Evolutionary conservation across 148 eudicot species (phyloP).

Genomic region (Vaccinium vitisidaea): DNA sequence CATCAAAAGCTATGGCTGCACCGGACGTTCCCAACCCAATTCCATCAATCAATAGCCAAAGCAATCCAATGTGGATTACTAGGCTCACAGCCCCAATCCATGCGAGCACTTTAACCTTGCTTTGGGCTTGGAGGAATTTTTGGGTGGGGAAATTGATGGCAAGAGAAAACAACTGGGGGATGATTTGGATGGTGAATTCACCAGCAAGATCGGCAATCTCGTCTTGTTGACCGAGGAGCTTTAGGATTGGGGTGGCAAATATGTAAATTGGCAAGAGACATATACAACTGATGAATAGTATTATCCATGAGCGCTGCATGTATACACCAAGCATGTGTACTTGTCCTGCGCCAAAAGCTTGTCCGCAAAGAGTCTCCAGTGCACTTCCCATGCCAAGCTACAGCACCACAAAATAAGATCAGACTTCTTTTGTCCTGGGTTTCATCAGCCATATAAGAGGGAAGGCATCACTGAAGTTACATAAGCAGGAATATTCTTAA

Average conservation of each 20-base stretch:
- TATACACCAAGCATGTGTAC: constrained; percentile 64
- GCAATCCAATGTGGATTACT: constrained; percentile 31
- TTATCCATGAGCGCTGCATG: constrained; percentile 80
- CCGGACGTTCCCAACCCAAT: constrained; percentile 63
- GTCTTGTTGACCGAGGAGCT: constrained; percentile 60
- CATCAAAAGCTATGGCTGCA: constrained; percentile 61
- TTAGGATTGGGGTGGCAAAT: constrained; percentile 57
- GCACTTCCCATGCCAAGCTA: constrained; percentile 97
- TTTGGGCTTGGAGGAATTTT: constrained; percentile 78
- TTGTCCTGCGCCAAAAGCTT: constrained; percentile 85
- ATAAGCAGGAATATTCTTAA: not conserved
- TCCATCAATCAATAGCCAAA: constrained; percentile 53
- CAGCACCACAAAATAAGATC: constrained; percentile 6
- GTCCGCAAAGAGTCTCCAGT: constrained; percentile 78
- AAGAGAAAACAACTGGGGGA: constrained; percentile 64
- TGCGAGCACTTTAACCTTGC: constrained; percentile 56
- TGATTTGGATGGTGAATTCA: constrained; percentile 37
- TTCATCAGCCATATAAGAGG: not conserved
- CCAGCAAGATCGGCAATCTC: constrained; percentile 72
- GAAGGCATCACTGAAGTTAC: not conserved
- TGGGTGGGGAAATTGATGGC: constrained; percentile 67
- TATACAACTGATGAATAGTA: constrained; percentile 42
- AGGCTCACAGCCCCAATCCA: constrained; percentile 48
- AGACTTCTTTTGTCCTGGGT: no score
- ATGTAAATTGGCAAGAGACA: constrained; percentile 60